Conservation (phyloP, 2,329 filamentous ascomycete genomes). For the Paecilomyces fulvus region DNA sequence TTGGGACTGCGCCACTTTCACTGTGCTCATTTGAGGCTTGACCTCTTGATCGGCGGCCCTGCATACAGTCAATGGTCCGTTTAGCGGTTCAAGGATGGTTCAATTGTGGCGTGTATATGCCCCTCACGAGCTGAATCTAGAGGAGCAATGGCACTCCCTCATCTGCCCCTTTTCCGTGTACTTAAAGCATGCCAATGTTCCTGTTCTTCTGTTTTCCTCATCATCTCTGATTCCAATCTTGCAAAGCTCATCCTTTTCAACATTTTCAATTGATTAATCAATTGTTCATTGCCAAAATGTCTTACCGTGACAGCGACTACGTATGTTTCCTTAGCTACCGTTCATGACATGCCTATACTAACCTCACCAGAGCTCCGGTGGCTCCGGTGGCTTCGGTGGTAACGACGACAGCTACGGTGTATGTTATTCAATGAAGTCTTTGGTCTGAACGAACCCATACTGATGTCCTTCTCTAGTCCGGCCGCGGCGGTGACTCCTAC, state of each 20-base stretch:
- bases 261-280: neutral
- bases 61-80: neutral
- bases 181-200: neutral
- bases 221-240: neutral
- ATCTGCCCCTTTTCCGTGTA: neutral
- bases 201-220: neutral
- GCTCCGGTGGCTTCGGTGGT: constrained; percentile 12
- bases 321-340: constrained; percentile 6
- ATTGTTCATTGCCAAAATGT: constrained; percentile 7
- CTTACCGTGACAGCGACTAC: constrained; percentile 8
- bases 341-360: constrained; percentile 6
- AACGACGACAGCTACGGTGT: constrained; percentile 12
- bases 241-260: neutral
- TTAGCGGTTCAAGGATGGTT: neutral
- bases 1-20: neutral
- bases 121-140: neutral
- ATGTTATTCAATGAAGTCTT: neutral
- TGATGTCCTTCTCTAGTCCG: neutral
- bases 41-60: neutral
- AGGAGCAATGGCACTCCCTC: neutral
- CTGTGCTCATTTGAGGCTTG: neutral
- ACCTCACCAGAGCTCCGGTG: constrained; percentile 6
- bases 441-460: neutral
- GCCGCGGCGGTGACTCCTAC: constrained; percentile 5
- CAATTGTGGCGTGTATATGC: neutral